Percentiles rank a stretch among this genome's conserved stretches.
Evolutionary conservation across 2,329 filamentous ascomycete species (phyloP).

Genomic region (Capronia epimyces): DNA sequence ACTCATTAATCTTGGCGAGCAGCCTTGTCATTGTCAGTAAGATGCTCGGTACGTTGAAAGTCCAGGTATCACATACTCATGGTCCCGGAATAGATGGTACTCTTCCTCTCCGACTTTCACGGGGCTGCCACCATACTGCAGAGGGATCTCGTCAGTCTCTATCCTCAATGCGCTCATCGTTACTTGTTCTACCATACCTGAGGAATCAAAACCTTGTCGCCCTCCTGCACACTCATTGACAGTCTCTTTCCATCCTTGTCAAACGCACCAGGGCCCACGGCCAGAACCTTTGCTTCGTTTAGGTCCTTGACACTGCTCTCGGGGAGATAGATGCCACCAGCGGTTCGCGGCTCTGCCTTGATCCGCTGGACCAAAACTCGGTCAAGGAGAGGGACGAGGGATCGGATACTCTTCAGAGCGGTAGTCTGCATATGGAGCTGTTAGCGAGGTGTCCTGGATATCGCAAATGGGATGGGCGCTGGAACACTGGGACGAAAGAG

Average conservation of each 20-base stretch:
- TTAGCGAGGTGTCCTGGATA: conserved; percentile 3
- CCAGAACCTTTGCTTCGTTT: conserved; percentile 94
- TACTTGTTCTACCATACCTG: conserved; percentile 56
- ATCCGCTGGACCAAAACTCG: conserved; percentile 96
- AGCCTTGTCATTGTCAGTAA: conserved; percentile 55
- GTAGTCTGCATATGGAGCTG: conserved; percentile 20
- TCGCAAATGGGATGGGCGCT: neutral
- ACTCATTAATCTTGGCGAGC: conserved; percentile 98
- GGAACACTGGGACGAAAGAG: neutral
- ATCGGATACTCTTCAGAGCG: conserved; percentile 89
- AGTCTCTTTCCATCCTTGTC: conserved; percentile 87
- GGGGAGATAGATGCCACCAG: conserved; percentile 93
- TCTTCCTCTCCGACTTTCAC: conserved; percentile 98
- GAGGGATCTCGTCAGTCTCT: conserved; percentile 27
- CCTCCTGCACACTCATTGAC: conserved; percentile 71
- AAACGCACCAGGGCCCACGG: conserved; percentile 81
- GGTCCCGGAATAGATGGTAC: conserved; percentile 91
- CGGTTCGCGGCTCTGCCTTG: conserved; percentile 95
- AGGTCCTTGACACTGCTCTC: conserved; percentile 96
- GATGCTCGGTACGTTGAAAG: neutral
- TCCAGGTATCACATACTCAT: conserved; percentile 67
- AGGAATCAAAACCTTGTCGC: conserved; percentile 93
- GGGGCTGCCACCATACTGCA: conserved; percentile 82
- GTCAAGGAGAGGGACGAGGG: conserved; percentile 91
- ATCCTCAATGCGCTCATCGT: neutral